Base-by-base conservation (phyloP, 306 rosid species). In the Adenanthera pavonina region DNA sequence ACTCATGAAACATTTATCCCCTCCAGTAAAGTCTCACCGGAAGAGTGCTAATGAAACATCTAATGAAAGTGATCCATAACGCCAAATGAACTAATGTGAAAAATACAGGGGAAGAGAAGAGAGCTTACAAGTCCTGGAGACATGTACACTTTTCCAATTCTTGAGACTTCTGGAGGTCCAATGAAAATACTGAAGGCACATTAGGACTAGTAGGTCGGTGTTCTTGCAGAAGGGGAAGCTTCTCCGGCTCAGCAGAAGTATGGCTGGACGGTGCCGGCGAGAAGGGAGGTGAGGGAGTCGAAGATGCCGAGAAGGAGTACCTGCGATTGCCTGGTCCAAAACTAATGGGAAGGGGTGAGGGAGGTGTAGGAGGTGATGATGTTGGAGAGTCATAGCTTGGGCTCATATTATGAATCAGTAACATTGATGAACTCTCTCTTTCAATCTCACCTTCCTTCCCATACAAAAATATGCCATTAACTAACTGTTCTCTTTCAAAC, bases 361-460 rank as follows among this genome's bases (percentile, higher is more conserved):
- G 92, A 84, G 97, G 97, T 54, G 97, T 88, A 8, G 94, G 94
- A 80, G 97, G 96, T 72, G 97, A 93, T 61, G 93, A 89, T 73
- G 92, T 69, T 77, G 93, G 86, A 84, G 92, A 91, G 9, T 76
- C 79, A 78, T 54, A 7, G 34, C 17, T 73, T 8, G 61, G 48
- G 57, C 64, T 83, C 83, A 75, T 87, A 77, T 62, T 74, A 48
- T 70, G 80, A 34, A 40, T 59, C 48, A 87, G 52, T 16, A 72
- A 11, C 77, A 81, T 51, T 62, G 78, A 77, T 72, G 46, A 46
- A 72, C 67, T 51, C 78, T 72, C 20, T 69, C 36, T 43, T 46
- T 64, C 81, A 69, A 72, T 48, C 69, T 68, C 34, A 75, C 49
- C 51, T 76, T 80, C 70, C 53, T 51, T 53, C 48, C 49, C 43